phyloP scores from a whole-genome alignment of 352 stramenopile genomes.

The Globisporangium canariense region DNA sequence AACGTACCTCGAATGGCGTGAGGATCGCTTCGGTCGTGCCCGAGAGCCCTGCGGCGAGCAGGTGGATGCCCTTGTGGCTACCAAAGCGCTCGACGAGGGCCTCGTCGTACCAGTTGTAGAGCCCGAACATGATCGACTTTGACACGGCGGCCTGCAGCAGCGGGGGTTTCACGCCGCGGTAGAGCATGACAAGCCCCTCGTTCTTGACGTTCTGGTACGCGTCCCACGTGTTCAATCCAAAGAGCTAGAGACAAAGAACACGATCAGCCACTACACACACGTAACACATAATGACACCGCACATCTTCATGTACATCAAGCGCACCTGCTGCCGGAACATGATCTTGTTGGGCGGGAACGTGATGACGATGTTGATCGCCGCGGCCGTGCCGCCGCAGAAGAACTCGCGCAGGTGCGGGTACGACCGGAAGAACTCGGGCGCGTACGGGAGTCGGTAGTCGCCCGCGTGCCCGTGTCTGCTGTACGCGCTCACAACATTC shows the following conservation, averaged over 20 bases:
- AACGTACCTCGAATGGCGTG: conserved; percentile 76
- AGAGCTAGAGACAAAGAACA: conserved; percentile 40
- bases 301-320: not conserved
- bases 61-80: conserved; percentile 35
- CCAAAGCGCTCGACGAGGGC: conserved; percentile 45
- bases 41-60: conserved; percentile 59
- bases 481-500: not conserved
- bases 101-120: conserved; percentile 87
- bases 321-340: conserved; percentile 90
- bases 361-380: conserved; percentile 86
- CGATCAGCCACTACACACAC: not conserved
- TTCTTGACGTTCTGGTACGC: conserved; percentile 67
- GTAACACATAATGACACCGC: no score
- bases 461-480: not conserved
- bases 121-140: conserved; percentile 89
- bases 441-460: conserved; percentile 9
- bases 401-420: conserved; percentile 79
- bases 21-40: conserved; percentile 83
- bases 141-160: conserved; percentile 82
- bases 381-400: conserved; percentile 74
- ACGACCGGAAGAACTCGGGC: conserved; percentile 39
- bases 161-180: conserved; percentile 81
- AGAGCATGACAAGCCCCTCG: conserved; percentile 66
- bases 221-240: conserved; percentile 64
- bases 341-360: conserved; percentile 87